Evolutionary conservation across 1,284 basidiomycete genomes (phyloP), one percentile per base, ranked within the genome.

Genomic region (Anthracocystis walkeri): DNA sequence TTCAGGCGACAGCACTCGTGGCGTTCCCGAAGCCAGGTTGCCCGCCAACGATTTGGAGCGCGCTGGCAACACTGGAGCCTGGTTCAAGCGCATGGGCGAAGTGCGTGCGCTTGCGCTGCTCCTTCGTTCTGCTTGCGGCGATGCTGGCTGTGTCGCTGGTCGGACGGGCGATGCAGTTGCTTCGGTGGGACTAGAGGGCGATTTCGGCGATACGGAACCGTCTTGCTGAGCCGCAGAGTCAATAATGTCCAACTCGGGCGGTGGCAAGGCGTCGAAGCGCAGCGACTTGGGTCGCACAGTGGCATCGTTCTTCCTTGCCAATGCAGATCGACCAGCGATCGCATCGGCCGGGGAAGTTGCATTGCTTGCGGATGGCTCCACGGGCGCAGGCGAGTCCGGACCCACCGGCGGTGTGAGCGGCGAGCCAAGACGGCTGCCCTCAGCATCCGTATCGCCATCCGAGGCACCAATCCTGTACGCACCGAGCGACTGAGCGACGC

Each of bases 231-330:
- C 11, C 25, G 20, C 5, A 21, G 52, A 6, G 38, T 41, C 58
- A 18, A 64, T 25, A 18, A 64, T 25, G 4, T 21, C 38, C n/a
- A 54, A 45, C 52, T 65, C 65, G 5, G 62, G 21, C 7, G 62
- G 59, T 18, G 65, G 59, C 53, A 64, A 53, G 2, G 57, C 42
- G n/a, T 75, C 73, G 42, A 75, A 75, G 11, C 73, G 68, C 52
- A 75, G 45, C 44, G 73, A 75, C 42, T 75, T 75, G 40, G 73
- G 67, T 35, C 67, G 67, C n/a, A 41, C 53, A 50, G n/a, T 21
- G 2, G 40, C 21, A 14, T 25, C 63, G 18, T 41, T 27, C 44
- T 72, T 66, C 52, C 49, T 71, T 12, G 63, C 55, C 54, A 65
- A n/a, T 8, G 63, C 62, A 4, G 62, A 63, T 40, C 41, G 53